Base-by-base conservation (phyloP, 78 protist genomes). In the Dictyostelium firmibasis region DNA sequence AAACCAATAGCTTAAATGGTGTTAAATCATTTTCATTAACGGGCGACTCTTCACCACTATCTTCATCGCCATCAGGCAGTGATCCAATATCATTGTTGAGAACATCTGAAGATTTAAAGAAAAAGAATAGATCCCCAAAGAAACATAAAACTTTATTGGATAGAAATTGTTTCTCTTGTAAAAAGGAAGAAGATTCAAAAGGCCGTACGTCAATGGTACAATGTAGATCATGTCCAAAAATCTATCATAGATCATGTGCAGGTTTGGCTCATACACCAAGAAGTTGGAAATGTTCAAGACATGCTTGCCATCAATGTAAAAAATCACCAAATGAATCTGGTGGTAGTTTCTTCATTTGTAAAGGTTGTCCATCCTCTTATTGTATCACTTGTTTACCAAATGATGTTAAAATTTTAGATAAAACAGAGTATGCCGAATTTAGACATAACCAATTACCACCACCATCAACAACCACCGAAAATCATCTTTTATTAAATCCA, bases 321-420 rank as follows among this genome's bases (percentile, higher is more conserved):
- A 89, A 89, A 64, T 41, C 94, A 20, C 87, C 94, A 41, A 89
- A 89, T 41, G 94, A 89, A 70, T 78, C 94, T 18, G 89, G 89
- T 67, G 94, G 94, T 18, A 64, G 82, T 20, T 89, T 89, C 38
- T 89, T 89, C 57, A 89, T 89, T 44, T 89, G 94, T 23, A 78
- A 89, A 44, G 87, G 84, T 35, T 89, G 94, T 47, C 94, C 94
- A 20, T 67, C 72, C 2, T 81, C 88, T 18, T 89, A 18, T 57
- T 89, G 94, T 38, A 89, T 89, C 76, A 89, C 86, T 1, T 89
- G 94, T 70, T 79, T 89, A 11, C 94, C 94, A n/a, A 69, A 89
- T 67, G 94, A 64, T 43, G 85, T 89, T 23, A 89, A 72, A 38
- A 89, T 89, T 18, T 53, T 89, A 4, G 57, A 89, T 0, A 89